A percentile compares a stretch with the other conserved stretches of the same genome.
Conservation (phyloP, 768 basidiomycete genomes). For the Boletus eberwhitei region DNA sequence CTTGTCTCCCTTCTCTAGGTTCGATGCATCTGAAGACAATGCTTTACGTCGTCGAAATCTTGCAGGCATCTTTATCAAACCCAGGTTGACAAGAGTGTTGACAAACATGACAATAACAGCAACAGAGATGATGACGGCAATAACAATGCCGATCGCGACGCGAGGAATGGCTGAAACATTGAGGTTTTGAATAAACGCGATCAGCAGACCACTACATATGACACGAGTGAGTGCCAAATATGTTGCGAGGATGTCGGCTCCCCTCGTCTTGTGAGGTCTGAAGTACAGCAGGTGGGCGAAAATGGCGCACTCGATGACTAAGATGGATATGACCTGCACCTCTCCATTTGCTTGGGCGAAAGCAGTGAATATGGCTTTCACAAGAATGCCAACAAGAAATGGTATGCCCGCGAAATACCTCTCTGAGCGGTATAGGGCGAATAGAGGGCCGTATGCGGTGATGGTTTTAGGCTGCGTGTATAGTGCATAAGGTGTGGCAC, state of each 20-base stretch:
- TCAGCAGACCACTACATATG: slow-evolving; percentile 63
- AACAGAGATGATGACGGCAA: slow-evolving; percentile 68
- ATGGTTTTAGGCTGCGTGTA: slow-evolving; percentile 36
- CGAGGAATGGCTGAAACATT: slow-evolving; percentile 72
- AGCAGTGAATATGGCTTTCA: slow-evolving; percentile 71
- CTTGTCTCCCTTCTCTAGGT: slow-evolving; percentile 29
- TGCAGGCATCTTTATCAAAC: slow-evolving; percentile 28
- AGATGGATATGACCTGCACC: slow-evolving; percentile 64
- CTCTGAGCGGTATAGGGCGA: slow-evolving; percentile 60
- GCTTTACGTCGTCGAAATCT: slow-evolving; percentile 16
- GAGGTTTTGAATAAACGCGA: slow-evolving; percentile 71
- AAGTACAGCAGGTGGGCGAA: slow-evolving; percentile 50
- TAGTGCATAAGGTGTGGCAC: slow-evolving; percentile 37
- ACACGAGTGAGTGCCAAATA: slow-evolving; percentile 69
- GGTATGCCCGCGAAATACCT: slow-evolving; percentile 68
- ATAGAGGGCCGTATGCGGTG: slow-evolving; percentile 52
- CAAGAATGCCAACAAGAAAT: slow-evolving; percentile 53
- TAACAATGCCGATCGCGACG: slow-evolving; percentile 74
- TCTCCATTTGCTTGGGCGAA: slow-evolving; percentile 58
- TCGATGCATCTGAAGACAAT: slow-evolving; percentile 13
- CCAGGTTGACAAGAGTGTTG: slow-evolving; percentile 57
- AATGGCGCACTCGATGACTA: slow-evolving; percentile 64
- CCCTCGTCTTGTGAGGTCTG: slow-evolving; percentile 63
- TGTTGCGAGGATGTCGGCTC: slow-evolving; percentile 66
- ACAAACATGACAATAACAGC: slow-evolving; percentile 66